A percentile compares a stretch with the other conserved stretches of the same genome.
Evolutionary conservation across 352 stramenopile genomes (phyloP).

Genomic region (Pythium periplocum): DNA sequence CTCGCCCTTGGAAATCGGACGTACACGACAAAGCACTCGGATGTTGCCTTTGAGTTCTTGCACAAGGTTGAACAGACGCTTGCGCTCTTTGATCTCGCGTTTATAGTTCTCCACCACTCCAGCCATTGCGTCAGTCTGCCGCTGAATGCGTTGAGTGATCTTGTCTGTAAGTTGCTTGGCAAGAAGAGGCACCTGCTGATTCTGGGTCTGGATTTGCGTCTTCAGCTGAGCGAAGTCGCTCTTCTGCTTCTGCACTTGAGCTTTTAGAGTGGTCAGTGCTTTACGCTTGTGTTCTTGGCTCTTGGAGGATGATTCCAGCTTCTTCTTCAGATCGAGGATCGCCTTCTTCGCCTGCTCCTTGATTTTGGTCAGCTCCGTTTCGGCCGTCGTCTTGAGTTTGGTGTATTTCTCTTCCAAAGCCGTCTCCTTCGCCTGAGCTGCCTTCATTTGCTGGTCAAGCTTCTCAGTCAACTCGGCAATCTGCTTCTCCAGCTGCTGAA

Average conservation of each 20-base stretch:
- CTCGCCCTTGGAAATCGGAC: conserved; percentile 86
- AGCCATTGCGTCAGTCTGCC: conserved; percentile 73
- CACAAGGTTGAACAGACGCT: conserved; percentile 94
- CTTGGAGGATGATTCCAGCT: conserved; percentile 56
- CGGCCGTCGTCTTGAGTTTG: conserved; percentile 73
- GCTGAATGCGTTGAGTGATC: conserved; percentile 61
- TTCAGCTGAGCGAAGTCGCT: conserved; percentile 44
- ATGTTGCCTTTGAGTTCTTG: conserved; percentile 97
- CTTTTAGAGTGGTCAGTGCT: conserved; percentile 30
- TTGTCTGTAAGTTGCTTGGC: conserved; percentile 71
- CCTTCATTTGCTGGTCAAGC: conserved; percentile 49
- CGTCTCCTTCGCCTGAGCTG: conserved; percentile 35
- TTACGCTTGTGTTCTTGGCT: conserved; percentile 51
- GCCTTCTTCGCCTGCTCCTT: conserved; percentile 87
- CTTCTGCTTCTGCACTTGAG: conserved; percentile 54
- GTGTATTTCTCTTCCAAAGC: conserved; percentile 61
- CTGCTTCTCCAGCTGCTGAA: conserved; percentile 33
- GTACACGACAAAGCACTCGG: conserved; percentile 94
- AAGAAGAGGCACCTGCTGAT: conserved; percentile 53
- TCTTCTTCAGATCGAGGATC: conserved; percentile 79
- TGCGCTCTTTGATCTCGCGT: conserved; percentile 83
- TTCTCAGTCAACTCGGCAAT: conserved; percentile 30
- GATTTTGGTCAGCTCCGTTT: conserved; percentile 73
- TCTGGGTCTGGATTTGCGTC: conserved; percentile 38
- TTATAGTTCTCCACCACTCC: conserved; percentile 89